phyloP scores from a whole-genome alignment of 78 protist species.

The Polysphondylium violaceum region DNA sequence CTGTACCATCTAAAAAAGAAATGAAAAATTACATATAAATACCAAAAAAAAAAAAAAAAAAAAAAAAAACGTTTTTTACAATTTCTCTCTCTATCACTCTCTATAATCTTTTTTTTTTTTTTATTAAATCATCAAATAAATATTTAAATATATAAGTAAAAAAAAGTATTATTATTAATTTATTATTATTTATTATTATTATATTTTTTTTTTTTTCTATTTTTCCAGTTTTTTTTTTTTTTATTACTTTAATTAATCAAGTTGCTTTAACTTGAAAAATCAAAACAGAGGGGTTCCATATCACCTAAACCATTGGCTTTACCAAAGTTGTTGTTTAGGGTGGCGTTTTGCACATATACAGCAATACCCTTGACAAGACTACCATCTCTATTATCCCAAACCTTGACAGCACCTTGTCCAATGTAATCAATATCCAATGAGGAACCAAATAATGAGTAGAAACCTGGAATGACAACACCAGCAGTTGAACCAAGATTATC shows the following conservation, averaged over 20 bases:
- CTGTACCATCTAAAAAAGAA: conserved; percentile 15
- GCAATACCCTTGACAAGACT: conserved; percentile 3
- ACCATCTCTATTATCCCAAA: conserved; percentile 44
- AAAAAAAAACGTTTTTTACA: too few species aligned
- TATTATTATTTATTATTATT: background rate
- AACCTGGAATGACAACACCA: conserved; percentile 44
- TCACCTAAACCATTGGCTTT: conserved; percentile 61
- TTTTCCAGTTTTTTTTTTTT: background rate
- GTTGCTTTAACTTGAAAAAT: background rate
- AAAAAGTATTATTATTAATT: background rate
- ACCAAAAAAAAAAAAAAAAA: conserved; percentile 3
- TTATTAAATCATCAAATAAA: background rate
- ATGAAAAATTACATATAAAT: conserved; percentile 2
- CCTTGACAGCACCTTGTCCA: conserved; percentile 55
- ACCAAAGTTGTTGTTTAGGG: conserved; percentile 12
- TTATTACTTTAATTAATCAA: background rate
- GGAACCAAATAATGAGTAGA: conserved; percentile 6
- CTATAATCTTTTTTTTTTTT: too few species aligned
- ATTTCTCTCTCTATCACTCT: too few species aligned
- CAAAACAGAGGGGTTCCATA: conserved; percentile 22
- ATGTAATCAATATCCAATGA: conserved; percentile 21
- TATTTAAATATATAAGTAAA: background rate
- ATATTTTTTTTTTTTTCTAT: background rate
- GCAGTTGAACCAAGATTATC: conserved; percentile 50
- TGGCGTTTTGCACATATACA: conserved; percentile 24